Evolutionary conservation across 495 filamentous ascomycete genomes (phyloP).

Genomic region (Pyronema domesticum): DNA sequence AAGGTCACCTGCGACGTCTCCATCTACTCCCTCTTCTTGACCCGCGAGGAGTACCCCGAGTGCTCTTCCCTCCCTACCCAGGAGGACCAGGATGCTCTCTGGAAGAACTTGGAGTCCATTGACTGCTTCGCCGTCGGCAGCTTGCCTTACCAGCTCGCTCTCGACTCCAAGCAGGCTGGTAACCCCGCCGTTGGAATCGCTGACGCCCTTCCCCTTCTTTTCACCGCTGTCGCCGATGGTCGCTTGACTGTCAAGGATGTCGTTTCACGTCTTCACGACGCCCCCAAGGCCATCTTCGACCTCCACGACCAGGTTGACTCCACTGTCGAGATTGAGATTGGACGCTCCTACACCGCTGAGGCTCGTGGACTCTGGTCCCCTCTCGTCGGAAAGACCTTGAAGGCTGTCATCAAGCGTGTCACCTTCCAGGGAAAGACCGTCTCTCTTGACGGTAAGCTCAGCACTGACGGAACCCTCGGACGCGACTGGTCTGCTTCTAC

Average conservation of each 20-base stretch:
- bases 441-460: slow-evolving; percentile 54
- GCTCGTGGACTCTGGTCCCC: slow-evolving; percentile 48
- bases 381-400: slow-evolving; percentile 51
- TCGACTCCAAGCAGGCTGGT: slow-evolving; percentile 37
- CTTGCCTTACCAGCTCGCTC: slow-evolving; percentile 61
- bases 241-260: slow-evolving; percentile 59
- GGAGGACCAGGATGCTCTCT: slow-evolving; percentile 59
- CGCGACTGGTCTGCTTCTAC: slow-evolving; percentile 62
- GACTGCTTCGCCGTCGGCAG: slow-evolving; percentile 75
- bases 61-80: slow-evolving; percentile 48
- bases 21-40: slow-evolving; percentile 64
- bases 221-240: slow-evolving; percentile 62
- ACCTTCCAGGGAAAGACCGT: slow-evolving; percentile 60
- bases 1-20: slow-evolving; percentile 75
- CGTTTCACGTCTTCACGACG: slow-evolving; percentile 52
- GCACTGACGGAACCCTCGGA: slow-evolving; percentile 39
- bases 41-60: slow-evolving; percentile 53
- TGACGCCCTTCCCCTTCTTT: slow-evolving; percentile 58
- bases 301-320: slow-evolving; percentile 65
- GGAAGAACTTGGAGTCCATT: slow-evolving; percentile 59
- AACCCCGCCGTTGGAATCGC: slow-evolving; percentile 49
- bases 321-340: slow-evolving; percentile 58
- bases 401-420: slow-evolving; percentile 58
- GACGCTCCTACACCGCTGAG: slow-evolving; percentile 39
- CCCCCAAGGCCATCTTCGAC: slow-evolving; percentile 73